A percentile compares a stretch with the other conserved stretches of the same genome.
These are phyloP conservation scores for Trametes villosa DNA, from an alignment of 768 basidiomycete genomes.

Conservation along the genomic window DNA sequence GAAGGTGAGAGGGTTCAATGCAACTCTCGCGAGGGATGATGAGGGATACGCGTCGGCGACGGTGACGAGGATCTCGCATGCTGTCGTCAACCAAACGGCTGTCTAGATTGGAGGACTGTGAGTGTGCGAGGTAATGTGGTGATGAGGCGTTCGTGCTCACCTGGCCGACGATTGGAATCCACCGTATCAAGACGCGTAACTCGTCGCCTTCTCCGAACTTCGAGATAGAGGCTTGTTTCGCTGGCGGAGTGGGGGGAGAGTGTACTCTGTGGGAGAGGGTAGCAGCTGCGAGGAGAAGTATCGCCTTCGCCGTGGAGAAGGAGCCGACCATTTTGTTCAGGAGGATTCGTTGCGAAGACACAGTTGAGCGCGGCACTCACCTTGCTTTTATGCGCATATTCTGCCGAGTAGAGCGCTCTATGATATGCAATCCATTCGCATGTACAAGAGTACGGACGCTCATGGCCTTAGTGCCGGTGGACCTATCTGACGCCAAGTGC, in stretches of 20 bases:
- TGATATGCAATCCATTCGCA: no score
- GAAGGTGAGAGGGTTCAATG: background rate
- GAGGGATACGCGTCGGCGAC: background rate
- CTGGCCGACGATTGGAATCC: background rate
- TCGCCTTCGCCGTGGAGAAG: background rate
- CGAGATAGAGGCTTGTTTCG: background rate
- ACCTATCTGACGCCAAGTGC: no score
- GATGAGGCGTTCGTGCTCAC: background rate
- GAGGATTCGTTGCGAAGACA: background rate
- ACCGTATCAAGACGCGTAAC: background rate
- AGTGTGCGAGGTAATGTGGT: no score
- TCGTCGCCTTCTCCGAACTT: background rate
- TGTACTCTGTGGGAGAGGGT: background rate
- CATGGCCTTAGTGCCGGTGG: no score
- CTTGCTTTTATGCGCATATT: no score
- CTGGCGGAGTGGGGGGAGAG: background rate
- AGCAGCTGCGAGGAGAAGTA: background rate
- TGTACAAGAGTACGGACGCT: no score
- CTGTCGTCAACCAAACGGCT: background rate
- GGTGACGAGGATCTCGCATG: background rate
- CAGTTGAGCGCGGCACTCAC: no score
- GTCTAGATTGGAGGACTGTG: background rate
- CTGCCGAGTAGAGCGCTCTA: no score
- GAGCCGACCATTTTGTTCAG: background rate
- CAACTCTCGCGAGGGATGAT: background rate